phyloP scores from a whole-genome alignment of 2,329 filamentous ascomycete species.

The Microascus cirrosus region DNA sequence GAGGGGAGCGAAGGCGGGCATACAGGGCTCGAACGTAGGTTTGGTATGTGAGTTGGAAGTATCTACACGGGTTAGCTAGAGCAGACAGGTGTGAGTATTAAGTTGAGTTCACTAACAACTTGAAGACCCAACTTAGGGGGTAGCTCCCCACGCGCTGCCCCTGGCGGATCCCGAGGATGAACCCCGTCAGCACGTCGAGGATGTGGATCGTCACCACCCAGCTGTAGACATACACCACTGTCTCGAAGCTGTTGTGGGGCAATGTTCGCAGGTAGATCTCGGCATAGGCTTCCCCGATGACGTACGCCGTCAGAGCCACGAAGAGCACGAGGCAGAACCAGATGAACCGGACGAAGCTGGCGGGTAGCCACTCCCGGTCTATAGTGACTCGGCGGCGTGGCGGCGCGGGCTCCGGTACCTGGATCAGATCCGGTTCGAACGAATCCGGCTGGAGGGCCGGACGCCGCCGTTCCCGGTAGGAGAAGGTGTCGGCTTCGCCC shows the following conservation, averaged over 20 bases:
- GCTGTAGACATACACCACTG: slow-evolving; percentile 58
- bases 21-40: slow-evolving; percentile 61
- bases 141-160: slow-evolving; percentile 59
- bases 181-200: slow-evolving; percentile 53
- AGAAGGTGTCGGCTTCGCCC: slow-evolving; percentile 39
- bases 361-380: slow-evolving; percentile 46
- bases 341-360: slow-evolving; percentile 56
- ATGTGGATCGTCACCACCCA: slow-evolving; percentile 58
- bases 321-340: slow-evolving; percentile 58
- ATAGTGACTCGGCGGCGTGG: slow-evolving; percentile 20
- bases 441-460: slow-evolving; percentile 11
- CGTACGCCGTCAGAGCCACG: slow-evolving; percentile 53
- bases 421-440: slow-evolving; percentile 8
- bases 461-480: slow-evolving; percentile 28
- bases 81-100: not conserved
- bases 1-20: slow-evolving; percentile 52
- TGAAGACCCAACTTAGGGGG: slow-evolving; percentile 61
- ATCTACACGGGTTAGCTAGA: slow-evolving; percentile 24
- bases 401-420: slow-evolving; percentile 9
- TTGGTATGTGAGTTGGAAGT: slow-evolving; percentile 60
- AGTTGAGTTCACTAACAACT: slow-evolving; percentile 37
- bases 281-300: slow-evolving; percentile 57
- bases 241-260: slow-evolving; percentile 55
- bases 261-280: slow-evolving; percentile 58
- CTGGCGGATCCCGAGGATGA: slow-evolving; percentile 54